Conservation (phyloP, 768 basidiomycete species). For the Trametes cingulata region DNA sequence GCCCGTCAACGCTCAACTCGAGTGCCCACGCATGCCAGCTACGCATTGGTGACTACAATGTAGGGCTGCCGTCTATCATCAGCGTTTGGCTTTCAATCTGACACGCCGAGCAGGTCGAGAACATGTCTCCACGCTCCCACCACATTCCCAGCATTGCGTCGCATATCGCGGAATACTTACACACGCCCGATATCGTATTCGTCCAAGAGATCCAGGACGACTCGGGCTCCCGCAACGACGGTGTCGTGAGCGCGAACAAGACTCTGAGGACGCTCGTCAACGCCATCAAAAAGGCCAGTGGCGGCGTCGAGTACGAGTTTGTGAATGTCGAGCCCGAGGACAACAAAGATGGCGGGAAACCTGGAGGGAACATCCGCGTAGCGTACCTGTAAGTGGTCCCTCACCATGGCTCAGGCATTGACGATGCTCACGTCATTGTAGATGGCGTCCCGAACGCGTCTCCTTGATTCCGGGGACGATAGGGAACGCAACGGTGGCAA, state of each 20-base stretch:
- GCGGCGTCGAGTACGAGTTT: conserved; percentile 47
- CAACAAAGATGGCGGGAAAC: conserved; percentile 57
- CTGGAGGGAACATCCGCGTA: conserved; percentile 64
- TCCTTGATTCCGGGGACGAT: conserved; percentile 45
- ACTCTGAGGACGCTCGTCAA: conserved; percentile 51
- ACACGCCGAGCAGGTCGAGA: conserved; percentile 46
- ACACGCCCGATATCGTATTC: conserved; percentile 59
- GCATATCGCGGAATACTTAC: conserved; percentile 52
- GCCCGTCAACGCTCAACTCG: conserved; percentile 41
- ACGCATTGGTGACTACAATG: conserved; percentile 64
- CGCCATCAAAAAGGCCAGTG: conserved; percentile 44
- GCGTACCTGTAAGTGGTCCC: conserved; percentile 49
- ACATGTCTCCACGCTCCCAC: conserved; percentile 50
- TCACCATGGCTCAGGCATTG: neutral
- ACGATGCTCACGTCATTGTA: conserved; percentile 21
- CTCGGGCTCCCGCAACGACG: conserved; percentile 52
- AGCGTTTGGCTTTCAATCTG: neutral
- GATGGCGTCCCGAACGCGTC: conserved; percentile 52
- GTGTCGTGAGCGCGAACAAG: conserved; percentile 52
- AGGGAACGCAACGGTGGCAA: conserved; percentile 50
- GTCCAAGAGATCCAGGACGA: conserved; percentile 68
- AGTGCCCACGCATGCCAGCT: conserved; percentile 43
- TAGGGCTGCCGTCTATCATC: conserved; percentile 23
- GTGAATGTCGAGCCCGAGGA: conserved; percentile 53
- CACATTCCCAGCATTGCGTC: conserved; percentile 51